Evolutionary conservation across 495 filamentous ascomycete genomes (phyloP).

Genomic region (Acidomyces sp.): DNA sequence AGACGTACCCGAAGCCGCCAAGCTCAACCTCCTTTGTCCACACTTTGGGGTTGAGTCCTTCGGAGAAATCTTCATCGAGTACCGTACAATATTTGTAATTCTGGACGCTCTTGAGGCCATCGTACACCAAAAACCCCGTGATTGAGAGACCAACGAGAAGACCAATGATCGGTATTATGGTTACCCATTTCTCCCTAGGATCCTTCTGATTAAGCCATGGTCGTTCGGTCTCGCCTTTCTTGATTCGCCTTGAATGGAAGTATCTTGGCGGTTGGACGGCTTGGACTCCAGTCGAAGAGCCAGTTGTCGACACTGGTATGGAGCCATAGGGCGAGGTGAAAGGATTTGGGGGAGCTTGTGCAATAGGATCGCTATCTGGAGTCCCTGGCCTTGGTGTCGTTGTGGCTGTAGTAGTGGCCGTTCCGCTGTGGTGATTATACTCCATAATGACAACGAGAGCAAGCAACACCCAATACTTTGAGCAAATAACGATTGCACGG

Average conservation of each 20-base stretch:
- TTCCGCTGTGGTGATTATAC: constrained; percentile 3
- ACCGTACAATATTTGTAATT: constrained; percentile 65
- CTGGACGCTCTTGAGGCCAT: constrained; percentile 52
- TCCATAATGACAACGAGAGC: constrained; percentile 1
- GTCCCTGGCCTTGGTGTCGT: constrained; percentile 16
- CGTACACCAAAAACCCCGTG: constrained; percentile 55
- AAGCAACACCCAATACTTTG: neutral
- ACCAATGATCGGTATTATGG: constrained; percentile 60
- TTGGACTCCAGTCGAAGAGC: constrained; percentile 25
- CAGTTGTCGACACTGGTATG: constrained; percentile 35
- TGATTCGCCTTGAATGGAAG: constrained; percentile 62
- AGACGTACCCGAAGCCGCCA: constrained; percentile 69
- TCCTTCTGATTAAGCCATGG: constrained; percentile 58
- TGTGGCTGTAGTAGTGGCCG: constrained; percentile 14
- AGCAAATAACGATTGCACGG: too few species aligned
- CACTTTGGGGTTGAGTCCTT: constrained; percentile 36
- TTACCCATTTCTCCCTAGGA: constrained; percentile 74
- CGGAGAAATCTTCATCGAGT: constrained; percentile 53
- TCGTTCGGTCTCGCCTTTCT: constrained; percentile 54
- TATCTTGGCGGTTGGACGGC: constrained; percentile 36
- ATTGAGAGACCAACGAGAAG: constrained; percentile 51
- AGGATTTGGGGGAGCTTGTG: constrained; percentile 32
- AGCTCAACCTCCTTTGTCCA: constrained; percentile 72
- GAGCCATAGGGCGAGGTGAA: constrained; percentile 46
- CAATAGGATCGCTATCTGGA: constrained; percentile 21